phyloP scores from a whole-genome alignment of 805 yeast genomes.

The Wickerhamomyces ciferrii region DNA sequence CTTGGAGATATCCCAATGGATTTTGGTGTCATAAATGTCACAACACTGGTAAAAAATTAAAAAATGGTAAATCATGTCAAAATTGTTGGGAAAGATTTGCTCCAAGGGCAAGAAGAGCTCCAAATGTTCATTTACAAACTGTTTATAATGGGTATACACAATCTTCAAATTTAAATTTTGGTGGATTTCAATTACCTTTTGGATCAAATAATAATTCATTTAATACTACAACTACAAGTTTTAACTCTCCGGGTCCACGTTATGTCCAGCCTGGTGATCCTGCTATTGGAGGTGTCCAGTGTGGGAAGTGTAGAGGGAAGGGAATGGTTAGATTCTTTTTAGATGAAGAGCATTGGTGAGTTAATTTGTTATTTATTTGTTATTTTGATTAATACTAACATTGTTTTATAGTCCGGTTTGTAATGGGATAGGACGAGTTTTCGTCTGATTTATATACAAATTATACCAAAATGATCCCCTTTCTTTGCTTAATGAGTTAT shows the following conservation, averaged over 20 bases:
- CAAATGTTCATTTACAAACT: constrained; percentile 2
- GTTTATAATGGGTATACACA: background rate
- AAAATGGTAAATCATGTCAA: constrained; percentile 55
- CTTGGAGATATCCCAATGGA: constrained; percentile 59
- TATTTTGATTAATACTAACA: constrained; percentile 1
- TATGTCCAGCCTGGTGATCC: constrained; percentile 72
- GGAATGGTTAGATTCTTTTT: constrained; percentile 53
- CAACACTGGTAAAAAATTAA: constrained; percentile 58
- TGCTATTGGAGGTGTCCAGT: constrained; percentile 58
- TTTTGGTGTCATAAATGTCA: constrained; percentile 60
- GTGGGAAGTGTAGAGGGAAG: constrained; percentile 66
- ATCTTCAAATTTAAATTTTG: background rate
- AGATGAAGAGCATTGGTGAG: constrained; percentile 67
- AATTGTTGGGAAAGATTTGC: constrained; percentile 63
- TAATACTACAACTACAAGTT: constrained; percentile 1
- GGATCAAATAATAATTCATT: background rate
- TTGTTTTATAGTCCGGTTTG: background rate
- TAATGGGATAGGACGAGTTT: constrained; percentile 2
- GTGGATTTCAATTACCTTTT: constrained; percentile 4
- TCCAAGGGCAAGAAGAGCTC: constrained; percentile 8
- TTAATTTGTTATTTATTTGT: constrained; percentile 33
- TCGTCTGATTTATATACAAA: background rate
- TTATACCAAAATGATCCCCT: background rate
- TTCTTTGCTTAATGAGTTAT: background rate
- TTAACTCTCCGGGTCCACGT: constrained; percentile 21